A percentile compares a stretch with the other conserved stretches of the same genome.
These are phyloP conservation scores for Lactarius trivialis DNA, from an alignment of 768 basidiomycete genomes.

Conservation along the genomic window DNA sequence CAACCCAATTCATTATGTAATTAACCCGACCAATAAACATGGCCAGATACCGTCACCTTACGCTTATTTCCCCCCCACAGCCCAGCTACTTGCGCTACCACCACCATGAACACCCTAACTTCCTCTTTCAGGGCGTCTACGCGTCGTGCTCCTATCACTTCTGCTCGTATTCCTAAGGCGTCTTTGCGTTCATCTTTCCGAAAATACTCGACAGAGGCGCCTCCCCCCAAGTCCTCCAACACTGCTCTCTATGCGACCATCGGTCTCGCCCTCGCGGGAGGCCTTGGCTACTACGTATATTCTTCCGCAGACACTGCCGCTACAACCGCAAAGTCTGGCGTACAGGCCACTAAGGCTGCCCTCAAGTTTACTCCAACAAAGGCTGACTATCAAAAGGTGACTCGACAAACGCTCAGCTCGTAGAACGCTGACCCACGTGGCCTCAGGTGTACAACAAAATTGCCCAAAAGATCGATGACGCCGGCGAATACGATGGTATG, in stretches of 20 bases:
- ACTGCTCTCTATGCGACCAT: conserved; percentile 53
- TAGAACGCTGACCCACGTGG: not conserved
- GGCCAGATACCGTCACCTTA: not conserved
- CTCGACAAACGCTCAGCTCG: conserved; percentile 2
- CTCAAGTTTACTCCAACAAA: conserved; percentile 68
- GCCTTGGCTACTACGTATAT: conserved; percentile 58
- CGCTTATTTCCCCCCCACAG: not conserved
- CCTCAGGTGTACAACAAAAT: conserved; percentile 84
- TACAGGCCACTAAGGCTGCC: conserved; percentile 55
- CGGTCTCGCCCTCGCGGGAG: conserved; percentile 52
- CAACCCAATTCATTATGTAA: too few species aligned
- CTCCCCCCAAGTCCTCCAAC: conserved; percentile 45
- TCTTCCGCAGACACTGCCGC: conserved; percentile 43
- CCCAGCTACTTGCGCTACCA: not conserved
- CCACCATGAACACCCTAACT: conserved; percentile 12
- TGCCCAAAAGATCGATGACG: conserved; percentile 64
- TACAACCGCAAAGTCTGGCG: conserved; percentile 53
- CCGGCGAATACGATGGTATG: conserved; percentile 80
- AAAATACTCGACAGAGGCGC: conserved; percentile 50
- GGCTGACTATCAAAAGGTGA: conserved; percentile 86
- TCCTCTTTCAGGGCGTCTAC: conserved; percentile 17
- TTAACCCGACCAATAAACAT: not conserved
- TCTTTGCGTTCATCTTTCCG: conserved; percentile 42
- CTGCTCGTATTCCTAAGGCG: conserved; percentile 12
- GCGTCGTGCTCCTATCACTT: conserved; percentile 19